Percentiles rank a stretch among this genome's conserved stretches.
Conservation (phyloP, 768 basidiomycete species). For the Dendrothele bispora region DNA sequence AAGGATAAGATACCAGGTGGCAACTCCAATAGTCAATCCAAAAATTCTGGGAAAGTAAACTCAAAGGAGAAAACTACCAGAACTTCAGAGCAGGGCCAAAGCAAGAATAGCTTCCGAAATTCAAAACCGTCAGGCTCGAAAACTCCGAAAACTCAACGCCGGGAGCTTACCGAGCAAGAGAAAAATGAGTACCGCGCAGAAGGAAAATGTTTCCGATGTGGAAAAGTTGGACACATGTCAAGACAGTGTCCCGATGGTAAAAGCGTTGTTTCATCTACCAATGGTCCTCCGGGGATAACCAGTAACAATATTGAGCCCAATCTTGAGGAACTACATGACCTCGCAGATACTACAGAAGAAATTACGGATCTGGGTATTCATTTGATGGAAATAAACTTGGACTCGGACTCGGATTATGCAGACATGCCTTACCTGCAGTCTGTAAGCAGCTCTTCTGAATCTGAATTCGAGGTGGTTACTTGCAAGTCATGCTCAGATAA, state of each 20-base stretch:
- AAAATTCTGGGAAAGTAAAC: too few species aligned
- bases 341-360: constrained; percentile 5
- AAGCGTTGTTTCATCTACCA: not conserved
- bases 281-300: constrained; percentile 5
- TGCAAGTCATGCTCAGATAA: too few species aligned
- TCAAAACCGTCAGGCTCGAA: too few species aligned
- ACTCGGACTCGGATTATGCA: constrained; percentile 1
- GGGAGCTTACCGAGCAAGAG: constrained; percentile 7
- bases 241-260: constrained; percentile 8
- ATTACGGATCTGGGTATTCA: not conserved
- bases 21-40: too few species aligned
- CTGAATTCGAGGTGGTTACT: too few species aligned
- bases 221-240: constrained; percentile 6
- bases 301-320: constrained; percentile 2
- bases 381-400: not conserved
- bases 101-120: too few species aligned
- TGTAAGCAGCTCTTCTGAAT: not conserved
- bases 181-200: constrained; percentile 6
- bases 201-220: constrained; percentile 10
- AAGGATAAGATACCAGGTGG: too few species aligned
- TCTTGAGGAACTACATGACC: not conserved
- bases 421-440: not conserved
- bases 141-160: too few species aligned
- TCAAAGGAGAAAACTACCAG: too few species aligned
- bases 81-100: too few species aligned